A percentile compares a stretch with the other conserved stretches of the same genome.
These are phyloP conservation scores for Uronychia setigera DNA, from an alignment of 73 alveolate genomes.

Conservation along the genomic window DNA sequence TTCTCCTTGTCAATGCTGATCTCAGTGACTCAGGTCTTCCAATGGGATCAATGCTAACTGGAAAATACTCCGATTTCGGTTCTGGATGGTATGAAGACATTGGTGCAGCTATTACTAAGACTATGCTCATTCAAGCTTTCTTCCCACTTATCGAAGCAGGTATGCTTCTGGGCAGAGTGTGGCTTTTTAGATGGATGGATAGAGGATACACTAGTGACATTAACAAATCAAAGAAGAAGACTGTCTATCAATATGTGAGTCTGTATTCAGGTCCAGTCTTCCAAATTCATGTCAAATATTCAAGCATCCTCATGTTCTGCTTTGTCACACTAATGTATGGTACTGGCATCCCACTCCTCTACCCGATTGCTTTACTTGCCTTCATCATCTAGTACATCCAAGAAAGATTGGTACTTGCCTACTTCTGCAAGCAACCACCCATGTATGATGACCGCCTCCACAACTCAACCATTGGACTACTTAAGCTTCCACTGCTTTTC, in stretches of 20 bases:
- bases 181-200: neutral
- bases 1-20: constrained; percentile 7
- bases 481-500: constrained; percentile 30
- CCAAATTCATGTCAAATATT: constrained; percentile 48
- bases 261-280: constrained; percentile 64
- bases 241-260: constrained; percentile 45
- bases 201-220: constrained; percentile 4
- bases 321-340: constrained; percentile 64
- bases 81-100: constrained; percentile 59
- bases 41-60: constrained; percentile 4
- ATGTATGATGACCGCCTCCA: constrained; percentile 54
- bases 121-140: constrained; percentile 49
- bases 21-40: neutral
- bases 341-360: constrained; percentile 53
- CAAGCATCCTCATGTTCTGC: constrained; percentile 37
- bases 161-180: neutral
- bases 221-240: constrained; percentile 34
- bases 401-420: constrained; percentile 38
- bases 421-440: constrained; percentile 56
- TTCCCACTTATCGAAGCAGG: constrained; percentile 39
- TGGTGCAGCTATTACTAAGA: constrained; percentile 45
- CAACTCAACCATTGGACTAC: constrained; percentile 39
- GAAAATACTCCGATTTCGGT: constrained; percentile 51
- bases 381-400: constrained; percentile 23
- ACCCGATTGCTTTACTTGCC: constrained; percentile 44